phyloP scores from a whole-genome alignment of 306 rosid genomes.

The Cicer arietinum region DNA sequence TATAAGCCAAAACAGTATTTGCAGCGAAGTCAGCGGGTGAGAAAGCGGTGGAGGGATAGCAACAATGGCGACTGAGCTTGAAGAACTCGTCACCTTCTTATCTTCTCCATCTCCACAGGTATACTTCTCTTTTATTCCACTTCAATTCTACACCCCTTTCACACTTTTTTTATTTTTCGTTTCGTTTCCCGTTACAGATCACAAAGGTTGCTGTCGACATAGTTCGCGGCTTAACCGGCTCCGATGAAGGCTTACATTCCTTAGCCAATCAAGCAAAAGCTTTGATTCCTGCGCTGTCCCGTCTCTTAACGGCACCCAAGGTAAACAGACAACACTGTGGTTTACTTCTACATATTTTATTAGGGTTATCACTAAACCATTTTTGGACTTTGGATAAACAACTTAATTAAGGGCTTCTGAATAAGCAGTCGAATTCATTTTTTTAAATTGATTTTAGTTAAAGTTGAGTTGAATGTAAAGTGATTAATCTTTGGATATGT shows the following conservation, averaged over 20 bases:
- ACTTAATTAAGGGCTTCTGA: too few relatives aligned
- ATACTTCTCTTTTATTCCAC: conserved; percentile 13
- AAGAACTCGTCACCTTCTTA: conserved; percentile 78
- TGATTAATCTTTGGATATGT: too few relatives aligned
- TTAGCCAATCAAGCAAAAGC: conserved; percentile 57
- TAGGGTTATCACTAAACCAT: not conserved
- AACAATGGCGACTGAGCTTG: conserved; percentile 85
- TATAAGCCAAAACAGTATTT: not conserved
- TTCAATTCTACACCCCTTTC: not conserved
- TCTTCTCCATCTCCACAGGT: conserved; percentile 85
- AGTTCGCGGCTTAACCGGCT: conserved; percentile 88
- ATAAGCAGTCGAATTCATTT: too few relatives aligned
- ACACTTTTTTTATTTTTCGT: not conserved
- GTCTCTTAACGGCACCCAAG: conserved; percentile 68
- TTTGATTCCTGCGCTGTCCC: conserved; percentile 64
- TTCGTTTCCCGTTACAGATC: conserved; percentile 50
- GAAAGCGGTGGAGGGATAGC: not conserved
- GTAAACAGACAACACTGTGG: conserved; percentile 14
- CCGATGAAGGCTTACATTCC: conserved; percentile 83
- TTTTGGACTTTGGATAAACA: too few relatives aligned
- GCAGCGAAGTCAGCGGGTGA: not conserved
- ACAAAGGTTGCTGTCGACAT: conserved; percentile 86
- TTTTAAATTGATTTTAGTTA: too few relatives aligned
- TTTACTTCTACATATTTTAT: not conserved
- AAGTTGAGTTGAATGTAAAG: too few relatives aligned